phyloP scores from a whole-genome alignment of 2,329 filamentous ascomycete genomes.

The Xylariaceae sp. region DNA sequence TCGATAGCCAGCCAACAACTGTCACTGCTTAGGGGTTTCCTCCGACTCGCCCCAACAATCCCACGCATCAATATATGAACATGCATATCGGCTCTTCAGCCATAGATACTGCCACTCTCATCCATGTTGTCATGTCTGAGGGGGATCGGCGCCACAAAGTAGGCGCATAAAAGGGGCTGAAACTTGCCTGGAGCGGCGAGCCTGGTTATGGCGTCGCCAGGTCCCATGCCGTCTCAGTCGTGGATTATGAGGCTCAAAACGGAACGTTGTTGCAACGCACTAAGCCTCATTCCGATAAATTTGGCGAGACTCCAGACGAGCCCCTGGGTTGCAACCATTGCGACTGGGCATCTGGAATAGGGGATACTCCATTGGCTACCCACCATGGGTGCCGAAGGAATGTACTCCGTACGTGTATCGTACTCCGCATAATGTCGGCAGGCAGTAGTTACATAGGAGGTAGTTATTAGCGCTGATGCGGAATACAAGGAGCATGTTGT shows the following conservation, averaged over 20 bases:
- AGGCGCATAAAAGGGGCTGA: neutral
- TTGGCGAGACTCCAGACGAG: slow-evolving; percentile 32
- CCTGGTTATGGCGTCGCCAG: neutral
- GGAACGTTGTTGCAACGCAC: slow-evolving; percentile 22
- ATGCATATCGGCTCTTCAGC: neutral
- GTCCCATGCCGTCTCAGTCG: slow-evolving; percentile 5
- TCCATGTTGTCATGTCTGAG: neutral
- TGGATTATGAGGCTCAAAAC: slow-evolving; percentile 19
- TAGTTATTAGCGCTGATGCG: neutral
- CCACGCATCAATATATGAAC: neutral
- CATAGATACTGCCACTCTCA: neutral
- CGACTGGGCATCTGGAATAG: neutral
- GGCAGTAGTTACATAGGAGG: neutral
- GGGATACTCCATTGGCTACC: slow-evolving; percentile 15
- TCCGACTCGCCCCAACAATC: neutral
- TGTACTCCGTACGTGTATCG: no score
- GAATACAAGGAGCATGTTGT: neutral
- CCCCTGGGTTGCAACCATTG: slow-evolving; percentile 13
- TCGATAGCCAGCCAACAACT: neutral
- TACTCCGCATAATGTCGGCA: no score
- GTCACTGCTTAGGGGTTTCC: no score
- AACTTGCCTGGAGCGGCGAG: neutral
- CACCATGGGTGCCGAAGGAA: neutral
- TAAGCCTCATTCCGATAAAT: slow-evolving; percentile 38
- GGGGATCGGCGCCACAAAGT: neutral